Evolutionary conservation across 306 rosid species (phyloP), one percentile per base, ranked within the genome.

Genomic region (Astragalus membranaceus): DNA sequence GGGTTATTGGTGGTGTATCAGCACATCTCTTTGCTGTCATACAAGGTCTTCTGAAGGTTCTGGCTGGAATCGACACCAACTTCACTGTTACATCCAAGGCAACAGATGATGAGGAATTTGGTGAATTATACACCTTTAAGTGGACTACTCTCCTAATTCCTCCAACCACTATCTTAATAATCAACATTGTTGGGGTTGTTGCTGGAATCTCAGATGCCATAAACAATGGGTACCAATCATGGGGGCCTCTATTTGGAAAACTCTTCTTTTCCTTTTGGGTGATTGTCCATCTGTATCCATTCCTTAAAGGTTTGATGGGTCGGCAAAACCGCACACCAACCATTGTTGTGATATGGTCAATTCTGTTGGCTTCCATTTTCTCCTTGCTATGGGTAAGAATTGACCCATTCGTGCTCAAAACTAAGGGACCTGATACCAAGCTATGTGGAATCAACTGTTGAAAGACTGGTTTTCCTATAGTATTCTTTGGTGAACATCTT

Each of bases 301-400:
- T 94, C 96, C 98, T 94, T 43, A 94, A 94, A 62, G 98, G 98
- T 81, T 69, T 94, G 73, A 91, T 91, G 97, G 99, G 99, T 62
- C 63, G 95, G 46, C 97, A 94, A 83, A 94, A 91, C 95, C 77
- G 97, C 44, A 94, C 99, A 41, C 99, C 99, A 2, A 91, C 99
- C 37, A 94, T 94, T 73, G 94, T 94, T 54, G 89, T 94, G 74
- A 91, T 94, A 66, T 94, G 98, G 97, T 94, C 97, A 4, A 84
- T 94, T 72, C 88, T 94, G 48, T 55, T 94, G 89, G 97, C 99
- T 74, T 94, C 99, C 11, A 87, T 91, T 69, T 91, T 91, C 92
- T 94, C 97, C 73, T 83, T 94, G 74, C 91, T 91, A 52, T 94
- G 97, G 99, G 97, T 91, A 75, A 87, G 99, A 75, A 91, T 91